Evolutionary conservation across 169 alveolate genomes (phyloP).

Genomic region (Neospora caninum): DNA sequence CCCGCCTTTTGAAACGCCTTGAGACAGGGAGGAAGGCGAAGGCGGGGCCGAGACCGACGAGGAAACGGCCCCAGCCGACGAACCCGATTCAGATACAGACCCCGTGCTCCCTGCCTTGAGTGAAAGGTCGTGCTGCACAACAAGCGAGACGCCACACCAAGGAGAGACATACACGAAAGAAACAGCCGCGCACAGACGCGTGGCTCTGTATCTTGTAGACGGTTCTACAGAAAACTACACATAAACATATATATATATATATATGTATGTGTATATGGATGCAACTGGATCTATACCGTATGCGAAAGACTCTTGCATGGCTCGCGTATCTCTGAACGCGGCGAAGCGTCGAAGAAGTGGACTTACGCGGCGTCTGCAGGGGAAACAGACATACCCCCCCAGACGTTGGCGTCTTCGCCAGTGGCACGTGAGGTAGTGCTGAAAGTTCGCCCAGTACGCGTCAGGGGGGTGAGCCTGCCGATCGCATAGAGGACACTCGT

Average conservation of each 20-base stretch:
- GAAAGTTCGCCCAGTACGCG: slow-evolving; percentile 64
- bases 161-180: neutral
- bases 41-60: neutral
- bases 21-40: slow-evolving; percentile 7
- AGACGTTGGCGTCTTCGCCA: slow-evolving; percentile 70
- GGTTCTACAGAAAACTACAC: too few relatives aligned
- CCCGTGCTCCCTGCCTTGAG: neutral
- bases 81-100: neutral
- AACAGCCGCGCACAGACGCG: too few relatives aligned
- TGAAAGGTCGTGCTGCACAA: neutral
- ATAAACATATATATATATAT: too few relatives aligned
- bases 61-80: neutral
- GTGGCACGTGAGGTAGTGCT: slow-evolving; percentile 70
- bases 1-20: neutral
- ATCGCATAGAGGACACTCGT: slow-evolving; percentile 75
- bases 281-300: too few relatives aligned
- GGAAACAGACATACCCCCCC: slow-evolving; percentile 77
- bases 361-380: slow-evolving; percentile 68
- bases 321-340: too few relatives aligned
- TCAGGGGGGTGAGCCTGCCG: slow-evolving; percentile 70
- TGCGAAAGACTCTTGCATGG: too few relatives aligned
- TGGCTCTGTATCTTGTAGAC: too few relatives aligned
- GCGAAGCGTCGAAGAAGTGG: too few relatives aligned
- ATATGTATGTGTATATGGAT: too few relatives aligned
- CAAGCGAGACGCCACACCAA: neutral